A percentile compares a stretch with the other conserved stretches of the same genome.
These are phyloP conservation scores for Melanopsichium pennsylvanicum DNA, from an alignment of 1,284 basidiomycete genomes.

Conservation along the genomic window DNA sequence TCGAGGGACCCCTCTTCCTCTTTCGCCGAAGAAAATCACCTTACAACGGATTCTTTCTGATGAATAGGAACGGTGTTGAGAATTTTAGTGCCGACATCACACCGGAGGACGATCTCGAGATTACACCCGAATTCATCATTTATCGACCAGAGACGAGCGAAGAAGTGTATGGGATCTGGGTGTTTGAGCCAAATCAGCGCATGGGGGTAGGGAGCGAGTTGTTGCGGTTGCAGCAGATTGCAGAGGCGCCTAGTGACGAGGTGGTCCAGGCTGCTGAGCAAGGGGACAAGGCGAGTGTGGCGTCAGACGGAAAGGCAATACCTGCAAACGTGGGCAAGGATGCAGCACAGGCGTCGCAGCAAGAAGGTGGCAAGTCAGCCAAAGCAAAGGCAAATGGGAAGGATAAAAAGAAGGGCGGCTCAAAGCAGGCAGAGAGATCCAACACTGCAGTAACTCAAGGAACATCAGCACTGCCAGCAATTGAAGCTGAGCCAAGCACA, in stretches of 20 bases:
- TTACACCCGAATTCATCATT: conserved; percentile 74
- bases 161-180: conserved; percentile 79
- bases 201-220: conserved; percentile 71
- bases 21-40: conserved; percentile 79
- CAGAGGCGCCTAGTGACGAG: conserved; percentile 27
- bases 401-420: conserved; percentile 11
- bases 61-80: conserved; percentile 84
- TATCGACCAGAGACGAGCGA: conserved; percentile 72
- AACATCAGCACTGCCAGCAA: neutral
- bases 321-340: neutral
- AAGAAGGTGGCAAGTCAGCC: too few relatives aligned
- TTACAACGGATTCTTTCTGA: conserved; percentile 83
- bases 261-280: conserved; percentile 9
- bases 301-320: neutral
- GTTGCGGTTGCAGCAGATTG: conserved; percentile 49
- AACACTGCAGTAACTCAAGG: neutral
- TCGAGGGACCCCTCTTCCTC: conserved; percentile 86
- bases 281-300: conserved; percentile 1
- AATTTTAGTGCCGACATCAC: conserved; percentile 80
- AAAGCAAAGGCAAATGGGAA: conserved; percentile 25
- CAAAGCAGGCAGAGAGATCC: conserved; percentile 23
- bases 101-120: conserved; percentile 79
- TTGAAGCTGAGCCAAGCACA: conserved; percentile 3
- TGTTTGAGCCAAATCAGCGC: conserved; percentile 75
- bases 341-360: conserved; percentile 10